Base-by-base conservation (phyloP, 2,329 filamentous ascomycete genomes). In the Neurospora sp. region DNA sequence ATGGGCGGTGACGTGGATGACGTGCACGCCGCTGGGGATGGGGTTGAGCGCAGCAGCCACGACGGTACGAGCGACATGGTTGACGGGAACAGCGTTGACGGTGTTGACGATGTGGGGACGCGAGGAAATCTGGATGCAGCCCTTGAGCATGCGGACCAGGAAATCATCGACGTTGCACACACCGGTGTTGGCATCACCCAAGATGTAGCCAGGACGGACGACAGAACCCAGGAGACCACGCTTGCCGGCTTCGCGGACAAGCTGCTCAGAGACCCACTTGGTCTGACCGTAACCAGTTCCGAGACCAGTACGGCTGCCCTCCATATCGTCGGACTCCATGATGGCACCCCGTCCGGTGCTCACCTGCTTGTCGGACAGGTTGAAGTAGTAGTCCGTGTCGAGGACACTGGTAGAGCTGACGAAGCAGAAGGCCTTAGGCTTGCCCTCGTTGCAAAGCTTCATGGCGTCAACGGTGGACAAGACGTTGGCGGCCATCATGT, bases 281-380 rank as follows among this genome's bases (percentile, higher is more conserved):
- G 88, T 89, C 79, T 97, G 94, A 2, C 95, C 94, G 76, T 97
- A 97, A 5, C 95, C 94, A 0, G 92, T 97, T 46, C 89, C 89
- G 1, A 97, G 87, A 39, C 92, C 92, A 68, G 84, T 89, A 46
- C 89, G 85, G 76, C 92, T 94, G 68, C 93, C 93, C 74, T 87
- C 83, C 72, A 97, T 84, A 73, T 95, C 89, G 77, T 97, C 94
- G 0, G 84, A 84, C 79, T 97, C 95, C 23, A 85, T 83, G 17
- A 97, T 86, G 13, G 88, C 87, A 23, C 83, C 83, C 8, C 87
- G 88, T 10, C 91, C 91, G 39, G 85, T 85, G 11, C 83, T 83
- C 39, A 87, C 81, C 70, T 84, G 85, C 69, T 87, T 82, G 70
- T 90, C 83, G 0, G 93, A 96, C 46, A 93, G 85, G 67, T 90